Evolutionary conservation across 2,329 filamentous ascomycete species (phyloP).

Genomic region (Neocucurbitaria cava): DNA sequence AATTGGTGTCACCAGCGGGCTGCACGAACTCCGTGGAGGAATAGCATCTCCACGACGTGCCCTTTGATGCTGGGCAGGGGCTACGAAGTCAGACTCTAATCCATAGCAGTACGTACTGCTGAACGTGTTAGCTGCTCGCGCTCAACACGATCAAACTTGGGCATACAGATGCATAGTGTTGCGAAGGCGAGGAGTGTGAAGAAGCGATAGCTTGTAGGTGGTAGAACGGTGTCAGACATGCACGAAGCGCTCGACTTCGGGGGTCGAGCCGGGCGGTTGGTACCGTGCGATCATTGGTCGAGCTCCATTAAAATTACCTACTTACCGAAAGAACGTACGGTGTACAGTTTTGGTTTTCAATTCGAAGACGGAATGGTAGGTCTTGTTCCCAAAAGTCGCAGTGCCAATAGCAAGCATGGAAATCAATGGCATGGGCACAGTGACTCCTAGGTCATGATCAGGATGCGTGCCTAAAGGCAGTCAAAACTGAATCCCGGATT

Average conservation of each 20-base stretch:
- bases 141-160: background rate
- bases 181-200: background rate
- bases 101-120: background rate
- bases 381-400: too few species aligned
- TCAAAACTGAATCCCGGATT: too few species aligned
- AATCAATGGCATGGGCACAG: too few species aligned
- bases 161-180: background rate
- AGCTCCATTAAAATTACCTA: too few species aligned
- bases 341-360: too few species aligned
- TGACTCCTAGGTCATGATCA: too few species aligned
- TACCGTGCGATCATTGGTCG: background rate
- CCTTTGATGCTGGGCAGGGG: background rate
- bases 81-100: background rate
- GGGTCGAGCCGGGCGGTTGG: constrained; percentile 7
- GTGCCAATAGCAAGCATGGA: too few species aligned
- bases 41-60: background rate
- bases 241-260: background rate
- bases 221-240: background rate
- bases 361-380: too few species aligned
- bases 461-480: too few species aligned
- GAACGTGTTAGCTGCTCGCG: background rate
- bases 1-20: background rate
- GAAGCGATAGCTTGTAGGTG: background rate
- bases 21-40: background rate
- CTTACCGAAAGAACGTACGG: too few species aligned